Conservation (phyloP, 140 eudicot species). For the Ambrosia hybrid region DNA sequence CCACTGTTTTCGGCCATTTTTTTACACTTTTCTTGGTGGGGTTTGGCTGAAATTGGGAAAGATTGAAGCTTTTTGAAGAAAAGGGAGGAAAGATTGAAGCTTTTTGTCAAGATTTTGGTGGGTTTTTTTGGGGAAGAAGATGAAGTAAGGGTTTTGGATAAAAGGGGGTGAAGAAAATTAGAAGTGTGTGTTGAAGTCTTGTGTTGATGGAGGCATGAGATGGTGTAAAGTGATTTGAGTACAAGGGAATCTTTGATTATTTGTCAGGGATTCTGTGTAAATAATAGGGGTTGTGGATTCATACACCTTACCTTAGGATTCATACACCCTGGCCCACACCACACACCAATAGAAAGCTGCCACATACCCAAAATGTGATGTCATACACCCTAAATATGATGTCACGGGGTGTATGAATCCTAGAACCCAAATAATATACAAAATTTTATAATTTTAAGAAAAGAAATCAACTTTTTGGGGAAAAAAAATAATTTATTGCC, state of each 20-base stretch:
- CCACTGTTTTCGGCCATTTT: slow-evolving; percentile 44
- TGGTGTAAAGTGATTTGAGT: slow-evolving; percentile 11
- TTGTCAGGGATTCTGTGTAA: slow-evolving; percentile 17
- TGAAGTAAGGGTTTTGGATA: slow-evolving; percentile 29
- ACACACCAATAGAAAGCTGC: no score
- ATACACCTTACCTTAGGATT: no score
- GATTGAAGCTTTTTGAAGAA: slow-evolving; percentile 9
- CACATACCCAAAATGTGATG: no score
- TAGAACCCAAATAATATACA: no score
- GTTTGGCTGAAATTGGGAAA: slow-evolving; percentile 9
- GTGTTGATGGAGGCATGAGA: slow-evolving; percentile 13
- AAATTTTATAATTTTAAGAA: no score
- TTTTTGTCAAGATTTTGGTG: not conserved
- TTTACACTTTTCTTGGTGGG: slow-evolving; percentile 5
- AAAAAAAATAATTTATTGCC: no score
- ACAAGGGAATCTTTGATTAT: slow-evolving; percentile 8
- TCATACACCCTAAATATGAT: no score
- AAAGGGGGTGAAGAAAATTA: slow-evolving; percentile 12
- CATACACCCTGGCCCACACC: no score
- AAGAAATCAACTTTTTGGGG: no score
- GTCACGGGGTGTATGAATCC: no score
- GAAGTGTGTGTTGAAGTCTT: not conserved
- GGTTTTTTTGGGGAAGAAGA: slow-evolving; percentile 12
- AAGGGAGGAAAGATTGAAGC: not conserved
- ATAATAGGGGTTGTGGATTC: no score